Evolutionary conservation across 1,284 basidiomycete species (phyloP).

Genomic region (Malassezia cuniculi): DNA sequence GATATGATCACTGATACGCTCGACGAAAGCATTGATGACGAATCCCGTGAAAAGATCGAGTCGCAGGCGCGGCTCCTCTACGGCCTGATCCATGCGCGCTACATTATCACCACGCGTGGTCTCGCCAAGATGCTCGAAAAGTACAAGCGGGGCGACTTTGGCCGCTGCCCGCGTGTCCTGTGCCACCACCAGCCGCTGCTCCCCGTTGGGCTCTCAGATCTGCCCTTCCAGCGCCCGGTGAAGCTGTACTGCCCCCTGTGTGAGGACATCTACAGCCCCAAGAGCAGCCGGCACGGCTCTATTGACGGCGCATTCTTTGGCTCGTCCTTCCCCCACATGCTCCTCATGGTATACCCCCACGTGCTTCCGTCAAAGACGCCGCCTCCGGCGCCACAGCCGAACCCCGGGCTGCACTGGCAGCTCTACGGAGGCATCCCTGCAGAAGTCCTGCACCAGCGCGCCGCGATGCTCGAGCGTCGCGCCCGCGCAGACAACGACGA

Average conservation of each 20-base stretch:
- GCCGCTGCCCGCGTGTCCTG: conserved; percentile 39
- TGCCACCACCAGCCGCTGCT: conserved; percentile 41
- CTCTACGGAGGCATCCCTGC: conserved; percentile 10
- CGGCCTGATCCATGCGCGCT: conserved; percentile 41
- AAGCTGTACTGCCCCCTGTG: conserved; percentile 43
- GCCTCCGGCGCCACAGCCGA: neutral
- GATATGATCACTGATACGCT: conserved; percentile 67
- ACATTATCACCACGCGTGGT: conserved; percentile 40
- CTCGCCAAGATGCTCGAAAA: conserved; percentile 45
- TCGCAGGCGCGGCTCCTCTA: conserved; percentile 41
- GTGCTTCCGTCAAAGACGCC: conserved; percentile 52
- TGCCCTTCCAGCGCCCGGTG: conserved; percentile 42
- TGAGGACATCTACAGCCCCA: conserved; percentile 44
- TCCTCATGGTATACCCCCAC: conserved; percentile 56
- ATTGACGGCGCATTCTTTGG: conserved; percentile 46
- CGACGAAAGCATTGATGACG: conserved; percentile 38
- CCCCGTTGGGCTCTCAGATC: conserved; percentile 39
- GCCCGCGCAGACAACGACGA: too few relatives aligned
- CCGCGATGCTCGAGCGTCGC: neutral
- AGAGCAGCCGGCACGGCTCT: conserved; percentile 39
- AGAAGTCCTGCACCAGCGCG: conserved; percentile 12
- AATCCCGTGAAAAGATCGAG: conserved; percentile 36
- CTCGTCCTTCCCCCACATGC: conserved; percentile 43
- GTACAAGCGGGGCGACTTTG: conserved; percentile 44
- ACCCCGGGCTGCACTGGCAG: neutral